Conservation (phyloP, 2,329 filamentous ascomycete species). For the Apiospora marii region DNA sequence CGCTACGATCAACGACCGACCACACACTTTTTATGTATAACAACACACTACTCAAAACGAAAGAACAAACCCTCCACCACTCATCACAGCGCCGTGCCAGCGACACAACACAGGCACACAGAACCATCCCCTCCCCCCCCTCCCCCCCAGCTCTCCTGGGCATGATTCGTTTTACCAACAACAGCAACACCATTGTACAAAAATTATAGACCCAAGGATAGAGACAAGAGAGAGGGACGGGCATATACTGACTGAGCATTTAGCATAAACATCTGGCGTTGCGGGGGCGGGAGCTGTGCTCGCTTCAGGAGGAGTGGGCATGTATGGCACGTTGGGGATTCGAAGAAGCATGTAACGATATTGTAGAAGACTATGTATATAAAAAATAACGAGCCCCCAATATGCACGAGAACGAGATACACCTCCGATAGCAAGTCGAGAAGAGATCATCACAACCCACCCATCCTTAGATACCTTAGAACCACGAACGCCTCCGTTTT, state of each 20-base stretch:
- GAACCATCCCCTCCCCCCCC: neutral
- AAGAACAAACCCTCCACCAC: neutral
- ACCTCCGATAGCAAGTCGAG: neutral
- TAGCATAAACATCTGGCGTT: slow-evolving; percentile 20
- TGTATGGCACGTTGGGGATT: neutral
- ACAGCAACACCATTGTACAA: slow-evolving; percentile 1
- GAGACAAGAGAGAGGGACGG: neutral
- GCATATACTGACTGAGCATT: slow-evolving; percentile 1
- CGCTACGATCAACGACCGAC: neutral
- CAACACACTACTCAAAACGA: neutral
- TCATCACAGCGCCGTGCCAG: slow-evolving; percentile 16
- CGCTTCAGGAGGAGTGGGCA: neutral
- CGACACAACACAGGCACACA: neutral
- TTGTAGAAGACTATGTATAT: slow-evolving; percentile 19
- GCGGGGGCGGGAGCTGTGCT: neutral
- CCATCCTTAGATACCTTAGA: neutral
- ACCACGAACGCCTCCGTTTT: neutral
- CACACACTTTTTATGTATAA: neutral
- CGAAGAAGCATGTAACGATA: slow-evolving; percentile 16
- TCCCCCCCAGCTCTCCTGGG: neutral
- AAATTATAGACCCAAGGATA: slow-evolving; percentile 12
- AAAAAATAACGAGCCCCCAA: slow-evolving; percentile 17
- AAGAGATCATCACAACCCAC: neutral
- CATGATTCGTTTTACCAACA: neutral
- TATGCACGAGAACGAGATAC: neutral